Evolutionary conservation across 176 grass and related monocot species (phyloP).

Genomic region (Pharus latifolius): DNA sequence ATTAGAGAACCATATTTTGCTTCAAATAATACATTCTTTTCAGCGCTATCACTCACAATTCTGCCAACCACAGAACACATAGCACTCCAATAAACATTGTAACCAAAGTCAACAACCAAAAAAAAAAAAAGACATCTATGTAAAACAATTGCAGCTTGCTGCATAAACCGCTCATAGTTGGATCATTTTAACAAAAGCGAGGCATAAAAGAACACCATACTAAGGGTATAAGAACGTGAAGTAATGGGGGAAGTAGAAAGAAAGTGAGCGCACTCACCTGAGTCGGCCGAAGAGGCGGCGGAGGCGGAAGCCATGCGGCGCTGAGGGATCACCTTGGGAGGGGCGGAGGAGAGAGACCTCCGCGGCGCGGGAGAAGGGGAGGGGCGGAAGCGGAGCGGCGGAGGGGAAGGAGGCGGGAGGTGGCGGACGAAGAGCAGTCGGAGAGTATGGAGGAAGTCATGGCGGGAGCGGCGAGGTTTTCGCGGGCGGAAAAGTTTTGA

Average conservation of each 20-base stretch:
- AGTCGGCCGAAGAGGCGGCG: conserved; percentile 8
- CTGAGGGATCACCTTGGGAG: conserved; percentile 1
- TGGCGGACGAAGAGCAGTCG: conserved; percentile 40
- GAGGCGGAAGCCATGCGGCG: conserved; percentile 6
- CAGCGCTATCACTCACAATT: too few species aligned
- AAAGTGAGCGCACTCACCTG: conserved; percentile 3
- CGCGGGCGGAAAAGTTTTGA: background rate
- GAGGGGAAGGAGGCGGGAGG: conserved; percentile 38
- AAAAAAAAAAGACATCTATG: too few species aligned
- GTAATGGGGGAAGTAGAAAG: background rate
- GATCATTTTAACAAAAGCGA: too few species aligned
- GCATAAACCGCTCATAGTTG: too few species aligned
- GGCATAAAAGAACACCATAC: background rate
- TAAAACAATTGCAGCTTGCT: too few species aligned
- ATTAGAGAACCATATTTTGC: background rate
- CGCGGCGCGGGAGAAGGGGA: background rate
- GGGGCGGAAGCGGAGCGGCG: conserved; percentile 25
- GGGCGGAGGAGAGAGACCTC: background rate
- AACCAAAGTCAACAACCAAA: too few species aligned
- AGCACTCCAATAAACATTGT: too few species aligned
- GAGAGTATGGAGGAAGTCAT: conserved; percentile 51
- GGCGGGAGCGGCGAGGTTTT: background rate
- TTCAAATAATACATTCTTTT: background rate
- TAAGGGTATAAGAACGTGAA: background rate
- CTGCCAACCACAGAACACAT: too few species aligned